Evolutionary conservation across 345 rosid genomes (phyloP).

Genomic region (Litchi chinensis): DNA sequence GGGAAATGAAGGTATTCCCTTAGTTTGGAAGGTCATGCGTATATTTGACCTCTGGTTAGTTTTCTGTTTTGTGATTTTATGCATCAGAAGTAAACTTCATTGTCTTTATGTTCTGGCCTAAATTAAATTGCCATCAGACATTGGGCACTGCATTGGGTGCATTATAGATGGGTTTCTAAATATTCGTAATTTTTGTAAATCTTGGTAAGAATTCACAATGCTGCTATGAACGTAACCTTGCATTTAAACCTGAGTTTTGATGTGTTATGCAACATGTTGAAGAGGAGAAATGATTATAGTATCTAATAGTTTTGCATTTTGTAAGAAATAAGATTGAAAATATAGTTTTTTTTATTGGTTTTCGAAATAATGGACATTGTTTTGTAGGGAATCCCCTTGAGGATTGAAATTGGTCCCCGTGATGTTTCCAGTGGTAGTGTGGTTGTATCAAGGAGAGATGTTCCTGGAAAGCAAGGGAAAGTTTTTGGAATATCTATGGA

Average conservation of each 20-base stretch:
- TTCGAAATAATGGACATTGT: slow-evolving; percentile 19
- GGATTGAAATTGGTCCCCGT: slow-evolving; percentile 95
- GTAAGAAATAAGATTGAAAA: background rate
- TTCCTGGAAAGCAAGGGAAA: slow-evolving; percentile 93
- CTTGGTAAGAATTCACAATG: background rate
- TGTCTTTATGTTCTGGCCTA: background rate
- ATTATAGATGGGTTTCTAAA: background rate
- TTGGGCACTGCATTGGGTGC: background rate
- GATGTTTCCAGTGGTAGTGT: slow-evolving; percentile 82
- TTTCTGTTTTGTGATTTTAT: background rate
- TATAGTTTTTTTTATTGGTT: background rate
- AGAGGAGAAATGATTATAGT: background rate
- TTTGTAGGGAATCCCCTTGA: slow-evolving; percentile 75
- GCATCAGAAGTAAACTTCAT: background rate
- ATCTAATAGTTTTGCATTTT: background rate
- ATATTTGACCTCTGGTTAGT: background rate
- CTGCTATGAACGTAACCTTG: background rate
- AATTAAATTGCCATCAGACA: background rate
- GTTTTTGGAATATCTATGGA: slow-evolving; percentile 93
- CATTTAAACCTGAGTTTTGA: background rate
- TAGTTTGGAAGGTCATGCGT: slow-evolving; percentile 4
- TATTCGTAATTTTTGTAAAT: background rate
- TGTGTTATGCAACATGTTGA: background rate
- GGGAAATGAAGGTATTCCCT: slow-evolving; percentile 89
- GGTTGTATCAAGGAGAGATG: slow-evolving; percentile 86